Base-by-base conservation (phyloP, 2,329 filamentous ascomycete species). In the Cytospora leucostoma region DNA sequence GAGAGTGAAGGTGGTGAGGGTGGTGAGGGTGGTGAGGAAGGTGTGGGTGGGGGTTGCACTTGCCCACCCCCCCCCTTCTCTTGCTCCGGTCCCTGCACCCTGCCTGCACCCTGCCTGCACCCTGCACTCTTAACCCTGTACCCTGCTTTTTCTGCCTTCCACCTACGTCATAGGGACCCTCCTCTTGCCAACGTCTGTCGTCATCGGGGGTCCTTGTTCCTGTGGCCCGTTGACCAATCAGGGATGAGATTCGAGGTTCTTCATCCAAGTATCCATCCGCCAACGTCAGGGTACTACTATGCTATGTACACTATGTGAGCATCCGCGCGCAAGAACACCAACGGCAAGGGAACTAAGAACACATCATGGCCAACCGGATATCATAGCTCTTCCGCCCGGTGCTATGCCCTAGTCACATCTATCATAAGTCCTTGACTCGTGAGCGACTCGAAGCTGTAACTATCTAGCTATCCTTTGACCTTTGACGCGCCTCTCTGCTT, bases 131-230 rank as follows among this genome's bases (percentile, higher is more conserved):
- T n/a, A n/a, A n/a, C n/a, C n/a, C n/a, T n/a, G n/a, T n/a, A n/a
- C n/a, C n/a, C n/a, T n/a, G n/a, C n/a, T n/a, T n/a, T n/a, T n/a
- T n/a, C 15, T 8, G 51, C 49, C 47, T 44, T n/a, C 57, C 40
- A 59, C 19, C 62, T 56, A 63, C 62, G 62, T 63, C 62, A 63
- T 63, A 19, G n/a, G 19, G 40, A 7, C 44, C n/a, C 38, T 44
- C 34, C 13, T 56, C 44, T 49, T 53, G 35, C 34, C 56, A 55
- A 12, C 56, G 8, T 51, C 19, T 59, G 62, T 63, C 62, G 58
- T 63, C 62, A 59, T 59, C 56, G 51, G 38, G 51, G 38, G 62
- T 50, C 33, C 32, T 33, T 35, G 40, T 34, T 55, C 56, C 40
- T 15, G 33, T 50, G 50, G 51, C 17, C 40, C 56, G n/a, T 4